Base-by-base conservation (phyloP, 257 asterid genomes). In the Eustoma russellianum region DNA sequence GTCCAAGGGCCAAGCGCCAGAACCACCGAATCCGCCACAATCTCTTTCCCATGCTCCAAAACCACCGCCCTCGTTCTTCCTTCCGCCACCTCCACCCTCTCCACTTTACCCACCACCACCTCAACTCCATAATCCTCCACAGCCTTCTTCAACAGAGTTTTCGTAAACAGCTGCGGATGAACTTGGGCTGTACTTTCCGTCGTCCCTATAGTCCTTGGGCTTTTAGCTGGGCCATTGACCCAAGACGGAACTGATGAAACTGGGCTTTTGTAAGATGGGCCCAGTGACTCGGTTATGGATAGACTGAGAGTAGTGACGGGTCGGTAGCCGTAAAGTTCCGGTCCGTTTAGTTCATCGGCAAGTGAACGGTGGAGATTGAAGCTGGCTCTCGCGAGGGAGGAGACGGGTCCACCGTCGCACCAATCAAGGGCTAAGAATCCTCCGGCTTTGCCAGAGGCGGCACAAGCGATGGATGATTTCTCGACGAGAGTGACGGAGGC, bases 1-100 rank as follows among this genome's bases (percentile, higher is more conserved):
- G 75, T 83, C 98, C 94, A 87, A n/a, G 96, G 98, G 74, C 98
- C 98, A 64, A 87, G 84, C 7, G 94, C 92, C 53, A 84, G 59
- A 19, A 91, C 94, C 19, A 87, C 84, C 33, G 83, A 87, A 52
- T 80, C 92, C 0, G 83, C 81, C 61, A 62, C 77, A 7, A 91
- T 65, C 54, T 47, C 78, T 24, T 65, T 61, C 43, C 96, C 96
- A 41, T 57, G 83, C 55, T 71, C 92, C 73, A 87, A 46, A 62
- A 75, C 79, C 61, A 82, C 92, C 57, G 76, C 86, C 53, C 49
- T 69, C 9, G 80, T 81, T 76, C 45, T 77, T 47, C 88, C 86
- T 2, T 68, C 88, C 69, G 24, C 79, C 71, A 66, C 73, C 75
- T 48, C 74, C 58, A 91, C 87, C 43, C 52, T 66, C 72, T 73